A percentile compares a stretch with the other conserved stretches of the same genome.
phyloP scores from a whole-genome alignment of 1,284 basidiomycete genomes.

The Tremellales sp. region DNA sequence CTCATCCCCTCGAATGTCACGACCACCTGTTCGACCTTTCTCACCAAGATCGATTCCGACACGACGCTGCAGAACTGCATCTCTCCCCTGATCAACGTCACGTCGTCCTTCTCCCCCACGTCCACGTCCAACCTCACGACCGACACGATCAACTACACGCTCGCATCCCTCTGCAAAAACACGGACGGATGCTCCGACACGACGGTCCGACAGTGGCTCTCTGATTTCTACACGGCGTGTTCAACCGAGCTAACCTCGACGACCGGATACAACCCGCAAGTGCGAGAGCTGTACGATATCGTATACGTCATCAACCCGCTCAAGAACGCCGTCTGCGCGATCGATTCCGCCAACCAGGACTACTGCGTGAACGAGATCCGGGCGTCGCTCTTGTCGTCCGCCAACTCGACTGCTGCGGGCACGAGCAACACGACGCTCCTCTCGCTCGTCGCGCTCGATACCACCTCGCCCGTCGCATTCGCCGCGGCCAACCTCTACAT shows the following conservation, averaged over 20 bases:
- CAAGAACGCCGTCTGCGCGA: slow-evolving; percentile 64
- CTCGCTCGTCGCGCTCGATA: slow-evolving; percentile 13
- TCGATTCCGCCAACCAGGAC: slow-evolving; percentile 59
- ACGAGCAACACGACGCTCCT: slow-evolving; percentile 16
- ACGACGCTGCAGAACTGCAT: slow-evolving; percentile 60
- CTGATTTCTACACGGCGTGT: slow-evolving; percentile 67
- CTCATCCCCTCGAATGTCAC: slow-evolving; percentile 59
- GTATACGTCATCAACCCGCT: slow-evolving; percentile 69
- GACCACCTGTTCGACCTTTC: slow-evolving; percentile 58
- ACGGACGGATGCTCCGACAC: slow-evolving; percentile 57
- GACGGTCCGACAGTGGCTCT: slow-evolving; percentile 60
- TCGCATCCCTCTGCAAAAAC: slow-evolving; percentile 60
- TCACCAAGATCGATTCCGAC: slow-evolving; percentile 63
- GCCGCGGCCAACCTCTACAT: slow-evolving; percentile 44
- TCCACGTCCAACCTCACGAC: slow-evolving; percentile 55
- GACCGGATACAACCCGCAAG: slow-evolving; percentile 50
- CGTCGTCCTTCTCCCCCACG: slow-evolving; percentile 58
- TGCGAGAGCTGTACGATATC: slow-evolving; percentile 68
- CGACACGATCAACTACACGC: slow-evolving; percentile 54
- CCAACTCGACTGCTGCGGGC: slow-evolving; percentile 9
- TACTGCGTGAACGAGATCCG: slow-evolving; percentile 61
- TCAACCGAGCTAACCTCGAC: slow-evolving; percentile 58
- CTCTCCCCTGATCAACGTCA: slow-evolving; percentile 60
- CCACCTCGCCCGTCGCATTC: slow-evolving; percentile 23
- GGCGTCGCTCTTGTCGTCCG: slow-evolving; percentile 27